Conservation (phyloP, 352 stramenopile genomes). For the Plasmopara viticola region DNA sequence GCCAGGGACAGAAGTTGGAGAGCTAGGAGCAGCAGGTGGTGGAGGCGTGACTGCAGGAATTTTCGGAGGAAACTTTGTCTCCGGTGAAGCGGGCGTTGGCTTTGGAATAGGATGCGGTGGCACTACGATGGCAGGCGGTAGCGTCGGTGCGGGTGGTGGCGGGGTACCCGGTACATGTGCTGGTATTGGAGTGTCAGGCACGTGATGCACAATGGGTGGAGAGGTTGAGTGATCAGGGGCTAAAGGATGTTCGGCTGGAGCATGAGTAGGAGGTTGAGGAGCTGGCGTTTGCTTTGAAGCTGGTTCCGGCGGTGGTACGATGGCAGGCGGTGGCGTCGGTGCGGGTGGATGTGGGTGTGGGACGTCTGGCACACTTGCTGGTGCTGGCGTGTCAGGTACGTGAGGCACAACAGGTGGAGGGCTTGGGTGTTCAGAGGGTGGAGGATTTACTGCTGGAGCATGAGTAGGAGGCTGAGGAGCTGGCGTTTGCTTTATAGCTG, state of each 20-base stretch:
- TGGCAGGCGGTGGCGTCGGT: background rate
- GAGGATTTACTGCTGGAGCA: background rate
- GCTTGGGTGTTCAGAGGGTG: background rate
- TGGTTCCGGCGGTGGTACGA: background rate
- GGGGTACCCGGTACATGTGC: conserved; percentile 7
- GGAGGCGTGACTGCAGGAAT: background rate
- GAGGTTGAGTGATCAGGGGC: background rate
- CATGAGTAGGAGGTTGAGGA: conserved; percentile 5
- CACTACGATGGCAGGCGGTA: conserved; percentile 1
- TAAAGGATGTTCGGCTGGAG: background rate
- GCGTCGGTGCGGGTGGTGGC: conserved; percentile 2
- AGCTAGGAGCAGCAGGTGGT: background rate
- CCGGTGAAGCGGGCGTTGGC: conserved; percentile 3
- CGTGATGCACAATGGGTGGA: conserved; percentile 1
- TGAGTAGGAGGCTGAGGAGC: conserved; percentile 5
- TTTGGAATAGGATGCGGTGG: conserved; percentile 7
- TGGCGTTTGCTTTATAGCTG: conserved; percentile 6
- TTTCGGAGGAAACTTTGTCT: conserved; percentile 5
- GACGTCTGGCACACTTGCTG: conserved; percentile 3
- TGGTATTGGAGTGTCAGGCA: conserved; percentile 1
- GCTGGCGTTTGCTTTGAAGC: conserved; percentile 7
- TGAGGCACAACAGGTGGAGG: conserved; percentile 2
- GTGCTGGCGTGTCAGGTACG: conserved; percentile 1
- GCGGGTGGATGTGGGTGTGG: background rate
- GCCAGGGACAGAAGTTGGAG: conserved; percentile 3